Evolutionary conservation across 2,329 filamentous ascomycete species (phyloP), one percentile per base, ranked within the genome.

Genomic region (Lasiodiplodia sp.): DNA sequence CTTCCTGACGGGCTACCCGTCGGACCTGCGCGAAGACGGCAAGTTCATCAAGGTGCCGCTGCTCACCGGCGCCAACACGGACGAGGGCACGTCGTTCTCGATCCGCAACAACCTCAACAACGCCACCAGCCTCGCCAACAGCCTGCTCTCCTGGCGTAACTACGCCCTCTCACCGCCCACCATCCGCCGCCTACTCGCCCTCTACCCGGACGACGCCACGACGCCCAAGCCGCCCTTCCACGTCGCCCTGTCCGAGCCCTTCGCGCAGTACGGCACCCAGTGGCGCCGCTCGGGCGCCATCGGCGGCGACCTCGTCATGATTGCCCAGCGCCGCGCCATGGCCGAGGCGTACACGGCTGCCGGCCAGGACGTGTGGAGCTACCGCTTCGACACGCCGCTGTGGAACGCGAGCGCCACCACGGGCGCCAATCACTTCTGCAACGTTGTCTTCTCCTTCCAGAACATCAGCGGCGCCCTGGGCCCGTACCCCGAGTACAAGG

Each of bases 11-110:
- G 71, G 71, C 4, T 72, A 70, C n/a, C 74, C 74, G 1, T 69
- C 66, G 11, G 56, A 73, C 52, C 74, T 75, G 2, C 68, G 76
- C 18, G 56, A 25, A 0, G 34, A 82, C 3, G 88, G 88, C 62
- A 83, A 83, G 10, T 91, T 92, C 71, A 85, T 89, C 66, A 84
- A 87, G 57, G 86, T 91, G 0, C 88, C 89, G 0, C 82, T 91
- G 37, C 81, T 92, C 1, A 79, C 86, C 28, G 89, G 90, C 2
- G 85, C 84, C 21, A 91, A 91, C 74, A 86, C 85, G 0, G 89
- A 92, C 71, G 90, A 92, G 75, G 90, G 88, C 0, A 86, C 86
- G 2, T 80, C 81, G 1, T 89, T 89, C 69, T 84, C 82, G 0
- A 82, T 84, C 2, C 78, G 74, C 18, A 10, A 21, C 14, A 86